Evolutionary conservation across 306 rosid species (phyloP), one percentile per base, ranked within the genome.

Genomic region (Gynostemma pentaphyllum): DNA sequence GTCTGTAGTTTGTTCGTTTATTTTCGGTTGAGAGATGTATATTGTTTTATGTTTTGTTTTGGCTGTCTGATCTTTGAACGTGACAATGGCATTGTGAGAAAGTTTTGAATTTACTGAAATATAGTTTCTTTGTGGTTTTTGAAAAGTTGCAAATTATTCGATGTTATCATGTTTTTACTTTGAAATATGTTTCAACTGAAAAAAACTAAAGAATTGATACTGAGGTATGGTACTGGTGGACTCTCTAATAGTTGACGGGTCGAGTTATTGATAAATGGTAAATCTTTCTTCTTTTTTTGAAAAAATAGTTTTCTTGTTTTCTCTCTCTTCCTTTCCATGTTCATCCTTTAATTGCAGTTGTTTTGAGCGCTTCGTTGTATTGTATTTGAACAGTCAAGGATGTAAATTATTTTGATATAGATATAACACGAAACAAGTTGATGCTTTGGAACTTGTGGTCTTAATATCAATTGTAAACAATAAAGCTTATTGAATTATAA

Each of bases 1-100:
- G 12, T 12, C 3, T 16, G 21, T 10, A 13, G 32, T 59, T 16
- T 18, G 39, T 36, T 13, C 65, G 37, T 18, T 13, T 5, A 13
- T 36, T 18, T 36, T 56, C 19, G 13, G 45, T 32, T 4, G 45
- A 56, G 29, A 23, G 47, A 59, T 59, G 46, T 18, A 10, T 36
- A 59, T 37, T 22, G 27, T 30, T 55, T 36, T 24, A 18, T 15
- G 65, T 56, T 56, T 34, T 15, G 65, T 56, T 56, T 34, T 34
- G 64, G 45, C 9, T 56, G 27, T 12, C 46, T 59, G 65, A 37
- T 37, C 47, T 59, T 56, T 37, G 32, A 59, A 59, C 65, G 36
- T 21, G 65, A 13, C 30, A 21, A 11, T 14, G 47, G 1, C 36
- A 37, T 59, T 37, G 46, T 46, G 21, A 59, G 32, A 59, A 30